These are phyloP conservation scores for Eutrema heterophyllum DNA, from an alignment of 345 rosid species.

Conservation along the genomic window DNA sequence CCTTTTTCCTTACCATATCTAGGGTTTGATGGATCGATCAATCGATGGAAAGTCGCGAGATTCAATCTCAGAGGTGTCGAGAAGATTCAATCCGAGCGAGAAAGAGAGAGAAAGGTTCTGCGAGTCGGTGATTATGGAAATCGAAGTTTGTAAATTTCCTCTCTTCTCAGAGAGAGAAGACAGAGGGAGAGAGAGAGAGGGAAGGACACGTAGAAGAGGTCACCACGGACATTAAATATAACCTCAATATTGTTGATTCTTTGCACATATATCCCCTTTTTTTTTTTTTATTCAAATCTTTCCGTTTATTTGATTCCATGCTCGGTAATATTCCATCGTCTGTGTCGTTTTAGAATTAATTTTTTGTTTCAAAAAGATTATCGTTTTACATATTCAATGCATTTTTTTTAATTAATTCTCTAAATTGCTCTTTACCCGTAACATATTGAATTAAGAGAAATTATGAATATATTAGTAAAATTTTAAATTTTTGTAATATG, in stretches of 20 bases:
- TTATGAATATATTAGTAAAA: too few species aligned
- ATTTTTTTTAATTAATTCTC: too few species aligned
- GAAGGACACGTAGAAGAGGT: constrained; percentile 6
- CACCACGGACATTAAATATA: not conserved
- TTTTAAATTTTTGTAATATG: too few species aligned
- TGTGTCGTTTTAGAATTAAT: too few species aligned
- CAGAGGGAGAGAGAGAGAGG: not conserved
- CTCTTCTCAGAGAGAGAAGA: not conserved
- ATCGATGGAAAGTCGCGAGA: not conserved
- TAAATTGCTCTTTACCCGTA: too few species aligned
- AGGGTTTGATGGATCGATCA: constrained; percentile 13
- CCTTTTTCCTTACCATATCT: constrained; percentile 75
- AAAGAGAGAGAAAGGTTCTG: constrained; percentile 2
- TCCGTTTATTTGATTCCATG: too few species aligned
- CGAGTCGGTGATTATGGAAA: constrained; percentile 17
- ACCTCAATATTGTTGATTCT: not conserved
- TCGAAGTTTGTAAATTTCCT: constrained; percentile 2
- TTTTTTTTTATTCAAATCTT: not conserved
- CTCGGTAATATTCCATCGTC: too few species aligned
- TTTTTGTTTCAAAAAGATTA: too few species aligned
- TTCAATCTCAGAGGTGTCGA: not conserved
- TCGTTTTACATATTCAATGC: too few species aligned
- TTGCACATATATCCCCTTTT: not conserved
- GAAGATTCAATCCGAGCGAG: not conserved
- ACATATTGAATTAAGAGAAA: too few species aligned